A percentile compares a stretch with the other conserved stretches of the same genome.
phyloP scores from a whole-genome alignment of 1,284 basidiomycete species.

The Naganishia albida region DNA sequence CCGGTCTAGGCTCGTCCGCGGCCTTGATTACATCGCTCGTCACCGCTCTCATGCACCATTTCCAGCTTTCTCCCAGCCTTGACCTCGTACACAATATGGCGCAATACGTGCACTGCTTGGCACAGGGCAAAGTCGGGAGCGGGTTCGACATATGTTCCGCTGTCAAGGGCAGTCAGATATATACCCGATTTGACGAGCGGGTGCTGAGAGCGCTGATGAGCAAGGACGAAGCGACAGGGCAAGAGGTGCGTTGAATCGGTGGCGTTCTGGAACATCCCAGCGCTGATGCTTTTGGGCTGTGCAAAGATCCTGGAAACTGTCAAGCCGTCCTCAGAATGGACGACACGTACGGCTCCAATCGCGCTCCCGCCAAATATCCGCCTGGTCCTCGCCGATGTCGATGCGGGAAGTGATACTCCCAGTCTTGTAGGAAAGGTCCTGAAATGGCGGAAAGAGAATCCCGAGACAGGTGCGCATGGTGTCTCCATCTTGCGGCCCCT shows the following conservation, averaged over 20 bases:
- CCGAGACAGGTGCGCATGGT: slow-evolving; percentile 59
- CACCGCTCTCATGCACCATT: slow-evolving; percentile 77
- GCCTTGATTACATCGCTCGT: slow-evolving; percentile 95
- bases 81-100: slow-evolving; percentile 84
- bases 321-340: slow-evolving; percentile 59
- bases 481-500: background rate
- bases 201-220: slow-evolving; percentile 69
- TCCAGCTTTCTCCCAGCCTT: slow-evolving; percentile 46
- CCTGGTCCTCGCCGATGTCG: slow-evolving; percentile 86
- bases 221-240: background rate
- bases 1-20: slow-evolving; percentile 93
- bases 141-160: slow-evolving; percentile 96
- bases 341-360: slow-evolving; percentile 67
- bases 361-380: slow-evolving; percentile 75
- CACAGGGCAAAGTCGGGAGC: slow-evolving; percentile 96
- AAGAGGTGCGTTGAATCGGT: slow-evolving; percentile 29
- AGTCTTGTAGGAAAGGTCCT: slow-evolving; percentile 85
- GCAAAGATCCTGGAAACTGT: slow-evolving; percentile 51
- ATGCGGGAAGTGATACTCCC: slow-evolving; percentile 90
- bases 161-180: slow-evolving; percentile 91
- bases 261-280: background rate
- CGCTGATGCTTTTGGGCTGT: slow-evolving; percentile 5
- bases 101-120: slow-evolving; percentile 92
- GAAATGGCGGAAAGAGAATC: slow-evolving; percentile 73
- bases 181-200: slow-evolving; percentile 80